Evolutionary conservation across 371 early-diverging fungal genomes (phyloP), one percentile per base, ranked within the genome.

Genomic region (Quaeritorhiza haematococci): DNA sequence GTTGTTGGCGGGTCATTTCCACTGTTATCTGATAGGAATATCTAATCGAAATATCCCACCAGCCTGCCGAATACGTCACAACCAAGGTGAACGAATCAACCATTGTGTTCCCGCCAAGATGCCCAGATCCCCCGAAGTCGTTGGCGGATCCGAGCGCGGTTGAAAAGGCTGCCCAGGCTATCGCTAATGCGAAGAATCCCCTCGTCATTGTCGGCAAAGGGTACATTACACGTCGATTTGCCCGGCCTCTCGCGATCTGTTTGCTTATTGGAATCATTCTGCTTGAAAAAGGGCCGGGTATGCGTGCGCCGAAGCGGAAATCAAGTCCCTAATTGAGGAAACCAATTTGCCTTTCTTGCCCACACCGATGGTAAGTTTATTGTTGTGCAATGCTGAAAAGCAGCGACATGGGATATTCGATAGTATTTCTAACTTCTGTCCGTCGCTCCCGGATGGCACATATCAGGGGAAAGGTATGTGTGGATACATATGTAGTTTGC

Each of bases 201-300:
- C 63, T 90, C 35, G 62, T 89, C 21, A 78, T 90, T 7, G 66
- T 90, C 26, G 91, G 91, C 8, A 90, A 90, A 75, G 91, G 90
- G 52, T 52, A 52, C n/a, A 19, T 46, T 33, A n/a, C 10, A 13
- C 32, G 1, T 28, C 21, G 41, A 17, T 38, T 38, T 38, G 21
- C 17, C 21, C 21, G 41, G 17, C 41, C 17, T 17, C 21, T 17
- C 41, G 17, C 41, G 41, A 55, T n/a, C n/a, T n/a, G n/a, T n/a
- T n/a, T n/a, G 17, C 8, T n/a, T 27, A 26, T 43, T 32, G 19
- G 19, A 10, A 10, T n/a, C 38, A 41, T 42, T 45, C 38, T 58
- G n/a, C 19, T 33, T 17, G 42, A 10, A 8, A 7, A n/a, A 47
- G 47, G 49, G 87, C 88, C 26, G 78, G 86, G 15, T 85, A 82